phyloP scores from a whole-genome alignment of 495 filamentous ascomycete genomes.

The Neurospora intermedia region DNA sequence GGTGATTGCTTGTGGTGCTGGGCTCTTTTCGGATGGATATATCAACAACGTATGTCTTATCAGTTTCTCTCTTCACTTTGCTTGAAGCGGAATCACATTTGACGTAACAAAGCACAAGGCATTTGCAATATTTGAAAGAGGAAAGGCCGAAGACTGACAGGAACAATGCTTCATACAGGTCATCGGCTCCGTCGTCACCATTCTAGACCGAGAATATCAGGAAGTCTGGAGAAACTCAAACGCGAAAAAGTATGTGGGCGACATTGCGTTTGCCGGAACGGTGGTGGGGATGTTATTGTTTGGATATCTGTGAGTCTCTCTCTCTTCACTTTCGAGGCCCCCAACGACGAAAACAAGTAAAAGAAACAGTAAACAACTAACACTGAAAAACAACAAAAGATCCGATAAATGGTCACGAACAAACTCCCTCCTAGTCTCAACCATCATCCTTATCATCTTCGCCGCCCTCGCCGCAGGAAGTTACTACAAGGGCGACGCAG shows the following conservation, averaged over 20 bases:
- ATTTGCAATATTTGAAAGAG: neutral
- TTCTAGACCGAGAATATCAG: slow-evolving; percentile 52
- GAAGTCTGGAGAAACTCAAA: slow-evolving; percentile 51
- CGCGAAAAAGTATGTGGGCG: slow-evolving; percentile 58
- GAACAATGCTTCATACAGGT: slow-evolving; percentile 37
- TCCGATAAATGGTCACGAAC: slow-evolving; percentile 78
- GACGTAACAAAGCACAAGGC: neutral
- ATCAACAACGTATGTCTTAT: slow-evolving; percentile 54
- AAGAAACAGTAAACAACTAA: neutral
- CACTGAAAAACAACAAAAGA: neutral
- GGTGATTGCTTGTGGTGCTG: slow-evolving; percentile 74
- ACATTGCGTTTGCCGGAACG: slow-evolving; percentile 82
- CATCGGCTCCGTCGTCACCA: slow-evolving; percentile 72
- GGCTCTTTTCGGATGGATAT: slow-evolving; percentile 85
- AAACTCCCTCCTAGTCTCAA: slow-evolving; percentile 69
- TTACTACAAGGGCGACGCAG: slow-evolving; percentile 54
- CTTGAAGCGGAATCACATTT: neutral
- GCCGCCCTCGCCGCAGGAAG: slow-evolving; percentile 67
- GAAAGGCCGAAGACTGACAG: neutral
- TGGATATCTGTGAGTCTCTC: slow-evolving; percentile 46
- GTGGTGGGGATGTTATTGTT: slow-evolving; percentile 78
- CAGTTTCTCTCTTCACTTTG: neutral
- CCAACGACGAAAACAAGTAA: too few relatives aligned
- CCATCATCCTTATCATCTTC: slow-evolving; percentile 73
- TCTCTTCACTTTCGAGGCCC: neutral